Conservation (phyloP, 805 yeast species). For the Lachancea sp. region DNA sequence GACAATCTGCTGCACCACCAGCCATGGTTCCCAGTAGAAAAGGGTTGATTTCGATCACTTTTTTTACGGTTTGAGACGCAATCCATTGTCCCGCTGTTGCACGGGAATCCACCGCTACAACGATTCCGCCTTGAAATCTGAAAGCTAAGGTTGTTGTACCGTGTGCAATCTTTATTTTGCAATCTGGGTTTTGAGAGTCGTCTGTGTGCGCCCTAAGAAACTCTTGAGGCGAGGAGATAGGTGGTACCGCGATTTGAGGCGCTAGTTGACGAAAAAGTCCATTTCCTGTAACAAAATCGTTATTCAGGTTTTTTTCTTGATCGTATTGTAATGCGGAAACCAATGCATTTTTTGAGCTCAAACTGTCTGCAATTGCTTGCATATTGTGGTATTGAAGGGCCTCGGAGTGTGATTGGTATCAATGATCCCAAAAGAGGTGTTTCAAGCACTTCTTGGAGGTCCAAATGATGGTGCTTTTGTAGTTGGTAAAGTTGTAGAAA, state of each 20-base stretch:
- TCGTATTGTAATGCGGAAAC: conserved; percentile 27
- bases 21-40: conserved; percentile 96
- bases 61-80: conserved; percentile 95
- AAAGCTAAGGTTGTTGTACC: conserved; percentile 99
- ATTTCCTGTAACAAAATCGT: conserved; percentile 33
- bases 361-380: conserved; percentile 32
- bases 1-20: conserved; percentile 99
- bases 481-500: neutral
- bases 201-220: conserved; percentile 97
- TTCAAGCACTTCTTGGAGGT: neutral
- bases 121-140: conserved; percentile 90
- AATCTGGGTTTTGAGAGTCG: conserved; percentile 86
- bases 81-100: conserved; percentile 98
- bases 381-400: conserved; percentile 8
- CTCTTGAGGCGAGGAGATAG: conserved; percentile 82
- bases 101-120: conserved; percentile 95
- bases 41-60: conserved; percentile 95
- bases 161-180: conserved; percentile 93
- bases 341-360: conserved; percentile 19
- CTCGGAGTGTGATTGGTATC: neutral
- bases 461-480: neutral
- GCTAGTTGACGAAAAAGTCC: conserved; percentile 31
- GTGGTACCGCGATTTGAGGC: conserved; percentile 69
- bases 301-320: conserved; percentile 28
- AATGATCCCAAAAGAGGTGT: neutral